These are phyloP conservation scores for Helotiales sp. DNA, from an alignment of 2,329 filamentous ascomycete species.

Conservation along the genomic window DNA sequence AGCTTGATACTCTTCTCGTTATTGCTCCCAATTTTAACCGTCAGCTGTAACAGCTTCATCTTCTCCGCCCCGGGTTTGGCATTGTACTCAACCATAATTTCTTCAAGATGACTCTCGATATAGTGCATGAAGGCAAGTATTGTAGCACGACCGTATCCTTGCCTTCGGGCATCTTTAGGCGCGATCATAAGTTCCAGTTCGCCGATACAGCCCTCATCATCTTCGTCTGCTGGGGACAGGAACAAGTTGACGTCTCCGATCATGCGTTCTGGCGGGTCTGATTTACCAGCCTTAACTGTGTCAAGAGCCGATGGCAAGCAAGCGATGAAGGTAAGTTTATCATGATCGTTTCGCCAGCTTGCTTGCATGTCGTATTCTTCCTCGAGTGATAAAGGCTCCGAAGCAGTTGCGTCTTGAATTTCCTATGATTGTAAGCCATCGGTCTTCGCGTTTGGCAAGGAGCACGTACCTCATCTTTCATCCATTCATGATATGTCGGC, in stretches of 20 bases:
- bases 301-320: conserved; percentile 44
- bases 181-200: conserved; percentile 92
- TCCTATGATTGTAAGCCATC: conserved; percentile 45
- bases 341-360: conserved; percentile 78
- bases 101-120: conserved; percentile 51
- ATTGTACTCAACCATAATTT: conserved; percentile 58
- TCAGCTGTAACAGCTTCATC: conserved; percentile 43
- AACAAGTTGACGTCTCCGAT: conserved; percentile 82
- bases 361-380: conserved; percentile 89
- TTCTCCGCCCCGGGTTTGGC: conserved; percentile 5
- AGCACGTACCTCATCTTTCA: conserved; percentile 54
- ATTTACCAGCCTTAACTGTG: conserved; percentile 19
- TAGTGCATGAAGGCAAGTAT: conserved; percentile 71
- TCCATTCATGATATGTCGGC: conserved; percentile 82
- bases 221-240: conserved; percentile 58
- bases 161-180: conserved; percentile 51
- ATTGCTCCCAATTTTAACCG: conserved; percentile 60
- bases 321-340: conserved; percentile 92
- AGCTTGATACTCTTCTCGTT: conserved; percentile 58
- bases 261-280: conserved; percentile 60
- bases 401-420: conserved; percentile 83
- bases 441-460: background rate
- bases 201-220: conserved; percentile 47
- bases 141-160: conserved; percentile 65
- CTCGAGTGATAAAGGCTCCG: conserved; percentile 74